These are phyloP conservation scores for Cladophialophora psammophila DNA, from an alignment of 2,329 filamentous ascomycete species.

Conservation along the genomic window DNA sequence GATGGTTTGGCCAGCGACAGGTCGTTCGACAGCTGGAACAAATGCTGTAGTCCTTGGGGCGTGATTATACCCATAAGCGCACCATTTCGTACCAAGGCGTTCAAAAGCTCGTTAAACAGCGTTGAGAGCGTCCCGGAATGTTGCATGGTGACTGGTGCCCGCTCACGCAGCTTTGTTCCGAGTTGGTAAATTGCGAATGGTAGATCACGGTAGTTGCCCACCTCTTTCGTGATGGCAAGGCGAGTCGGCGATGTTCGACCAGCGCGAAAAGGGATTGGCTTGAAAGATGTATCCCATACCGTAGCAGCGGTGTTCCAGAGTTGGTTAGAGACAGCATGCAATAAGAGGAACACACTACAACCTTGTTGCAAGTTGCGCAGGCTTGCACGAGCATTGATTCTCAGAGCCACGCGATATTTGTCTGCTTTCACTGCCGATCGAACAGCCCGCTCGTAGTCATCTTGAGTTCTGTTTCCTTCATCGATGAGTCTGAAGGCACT, in stretches of 20 bases:
- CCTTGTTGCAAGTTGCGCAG: constrained; percentile 38
- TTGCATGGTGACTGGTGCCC: constrained; percentile 20
- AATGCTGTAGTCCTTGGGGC: constrained; percentile 30
- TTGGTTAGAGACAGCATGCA: constrained; percentile 43
- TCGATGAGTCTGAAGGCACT: constrained; percentile 56
- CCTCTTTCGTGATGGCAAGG: constrained; percentile 19
- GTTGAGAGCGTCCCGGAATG: constrained; percentile 22
- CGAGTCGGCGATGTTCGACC: constrained; percentile 29
- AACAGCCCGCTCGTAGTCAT: constrained; percentile 54
- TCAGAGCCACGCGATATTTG: constrained; percentile 43
- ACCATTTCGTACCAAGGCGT: constrained; percentile 30
- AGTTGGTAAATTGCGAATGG: constrained; percentile 28
- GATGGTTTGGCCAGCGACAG: constrained; percentile 14
- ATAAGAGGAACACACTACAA: constrained; percentile 46
- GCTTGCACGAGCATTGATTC: constrained; percentile 53
- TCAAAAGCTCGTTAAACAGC: constrained; percentile 22
- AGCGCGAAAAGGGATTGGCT: constrained; percentile 31
- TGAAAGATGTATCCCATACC: constrained; percentile 43
- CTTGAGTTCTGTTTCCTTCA: constrained; percentile 46
- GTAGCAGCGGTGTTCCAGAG: constrained; percentile 46
- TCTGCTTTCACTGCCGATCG: constrained; percentile 26
- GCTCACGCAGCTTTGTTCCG: constrained; percentile 16
- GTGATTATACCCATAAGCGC: constrained; percentile 34
- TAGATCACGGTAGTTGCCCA: constrained; percentile 25
- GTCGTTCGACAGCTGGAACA: constrained; percentile 29